Conservation (phyloP, 805 yeast species). For the Myxozyma monticola region DNA sequence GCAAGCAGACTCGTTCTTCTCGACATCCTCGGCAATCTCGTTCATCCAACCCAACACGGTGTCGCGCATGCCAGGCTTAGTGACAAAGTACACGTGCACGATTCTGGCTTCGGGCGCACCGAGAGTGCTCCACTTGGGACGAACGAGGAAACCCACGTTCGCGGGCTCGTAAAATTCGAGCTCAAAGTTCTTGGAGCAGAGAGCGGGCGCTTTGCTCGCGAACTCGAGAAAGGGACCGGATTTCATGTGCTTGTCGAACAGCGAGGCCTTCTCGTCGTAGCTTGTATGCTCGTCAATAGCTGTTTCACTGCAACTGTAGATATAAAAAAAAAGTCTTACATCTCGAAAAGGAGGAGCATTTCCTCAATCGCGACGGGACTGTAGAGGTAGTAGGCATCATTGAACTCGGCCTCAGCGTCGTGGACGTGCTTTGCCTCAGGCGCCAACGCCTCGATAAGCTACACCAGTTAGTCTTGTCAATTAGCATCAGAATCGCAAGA, state of each 20-base stretch:
- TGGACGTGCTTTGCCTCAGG: slow-evolving; percentile 20
- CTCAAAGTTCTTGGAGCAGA: too few relatives aligned
- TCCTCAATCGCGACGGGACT: slow-evolving; percentile 4
- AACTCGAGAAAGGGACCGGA: slow-evolving; percentile 18
- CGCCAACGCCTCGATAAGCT: slow-evolving; percentile 17
- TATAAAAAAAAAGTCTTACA: too few relatives aligned
- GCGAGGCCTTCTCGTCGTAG: slow-evolving; percentile 16
- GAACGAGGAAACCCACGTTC: slow-evolving; percentile 25
- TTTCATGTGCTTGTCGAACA: slow-evolving; percentile 16
- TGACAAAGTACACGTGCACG: slow-evolving; percentile 12
- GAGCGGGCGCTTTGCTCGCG: too few relatives aligned
- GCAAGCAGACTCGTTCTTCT: slow-evolving; percentile 19
- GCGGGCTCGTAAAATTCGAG: slow-evolving; percentile 20
- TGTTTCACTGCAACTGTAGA: too few relatives aligned
- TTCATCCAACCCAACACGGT: slow-evolving; percentile 79
- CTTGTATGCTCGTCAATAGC: too few relatives aligned
- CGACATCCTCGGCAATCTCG: slow-evolving; percentile 37
- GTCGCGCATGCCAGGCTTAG: slow-evolving; percentile 51
- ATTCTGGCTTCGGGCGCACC: slow-evolving; percentile 9
- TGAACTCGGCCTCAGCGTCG: slow-evolving; percentile 12
- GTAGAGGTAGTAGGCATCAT: slow-evolving; percentile 19
- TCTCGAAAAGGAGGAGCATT: background rate
- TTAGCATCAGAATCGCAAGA: background rate
- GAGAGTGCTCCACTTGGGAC: slow-evolving; percentile 13
- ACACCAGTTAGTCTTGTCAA: background rate